phyloP scores from a whole-genome alignment of 495 filamentous ascomycete genomes.

The Hypoxylon trugodes region DNA sequence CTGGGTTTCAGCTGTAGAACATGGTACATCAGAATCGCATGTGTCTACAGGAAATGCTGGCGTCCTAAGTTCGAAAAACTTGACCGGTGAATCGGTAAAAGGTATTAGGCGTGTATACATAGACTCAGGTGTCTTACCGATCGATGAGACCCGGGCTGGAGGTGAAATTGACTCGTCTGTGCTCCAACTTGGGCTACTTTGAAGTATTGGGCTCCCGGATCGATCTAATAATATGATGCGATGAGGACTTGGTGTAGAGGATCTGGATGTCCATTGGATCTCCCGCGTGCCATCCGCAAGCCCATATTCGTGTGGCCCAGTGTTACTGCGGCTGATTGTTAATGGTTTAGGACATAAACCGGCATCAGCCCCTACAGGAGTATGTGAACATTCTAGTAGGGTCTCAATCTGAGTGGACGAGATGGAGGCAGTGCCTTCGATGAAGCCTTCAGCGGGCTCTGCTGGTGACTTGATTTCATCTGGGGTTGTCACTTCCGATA shows the following conservation, averaged over 20 bases:
- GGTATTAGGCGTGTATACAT: background rate
- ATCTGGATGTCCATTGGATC: background rate
- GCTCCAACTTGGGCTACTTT: background rate
- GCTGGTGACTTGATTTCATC: conserved; percentile 24
- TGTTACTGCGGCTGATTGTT: background rate
- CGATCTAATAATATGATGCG: background rate
- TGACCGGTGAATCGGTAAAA: background rate
- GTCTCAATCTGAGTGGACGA: conserved; percentile 23
- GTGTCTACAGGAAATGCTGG: background rate
- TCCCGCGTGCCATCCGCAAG: background rate
- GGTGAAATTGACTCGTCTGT: background rate
- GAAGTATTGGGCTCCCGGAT: background rate
- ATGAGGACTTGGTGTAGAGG: background rate
- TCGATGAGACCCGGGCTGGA: conserved; percentile 21
- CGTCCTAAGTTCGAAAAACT: background rate
- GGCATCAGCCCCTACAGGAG: background rate
- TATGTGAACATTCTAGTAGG: conserved; percentile 24
- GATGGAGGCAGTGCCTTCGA: background rate
- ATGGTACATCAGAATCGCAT: background rate
- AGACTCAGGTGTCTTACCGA: conserved; percentile 6
- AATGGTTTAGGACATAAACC: conserved; percentile 22
- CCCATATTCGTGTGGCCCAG: background rate
- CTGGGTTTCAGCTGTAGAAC: background rate
- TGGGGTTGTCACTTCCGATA: conserved; percentile 44
- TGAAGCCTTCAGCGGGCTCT: conserved; percentile 17